Percentiles rank a stretch among this genome's conserved stretches.
These are phyloP conservation scores for Cyclostephanos tholiformis DNA, from an alignment of 108 stramenopile genomes.

Conservation along the genomic window DNA sequence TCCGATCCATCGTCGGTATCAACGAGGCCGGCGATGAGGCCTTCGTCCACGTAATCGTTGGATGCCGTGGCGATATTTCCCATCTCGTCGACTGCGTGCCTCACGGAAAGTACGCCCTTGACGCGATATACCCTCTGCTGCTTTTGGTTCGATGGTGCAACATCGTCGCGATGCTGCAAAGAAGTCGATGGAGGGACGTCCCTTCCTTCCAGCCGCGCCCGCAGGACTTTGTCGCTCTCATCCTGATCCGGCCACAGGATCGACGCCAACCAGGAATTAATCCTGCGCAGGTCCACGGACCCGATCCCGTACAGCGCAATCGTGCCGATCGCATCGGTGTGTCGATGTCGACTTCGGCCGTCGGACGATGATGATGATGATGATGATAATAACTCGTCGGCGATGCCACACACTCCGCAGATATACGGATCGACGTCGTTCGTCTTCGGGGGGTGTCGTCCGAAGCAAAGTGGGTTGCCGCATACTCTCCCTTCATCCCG, in stretches of 20 bases:
- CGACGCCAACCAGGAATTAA: conserved; percentile 82
- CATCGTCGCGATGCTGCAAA: background rate
- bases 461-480: conserved; percentile 11
- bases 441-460: conserved; percentile 10
- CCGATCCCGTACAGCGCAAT: conserved; percentile 58
- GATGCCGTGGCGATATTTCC: conserved; percentile 28
- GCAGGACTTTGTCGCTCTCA: conserved; percentile 64
- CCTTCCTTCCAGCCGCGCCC: conserved; percentile 49
- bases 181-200: background rate
- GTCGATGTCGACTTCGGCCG: conserved; percentile 38
- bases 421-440: background rate
- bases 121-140: conserved; percentile 64
- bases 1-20: conserved; percentile 47
- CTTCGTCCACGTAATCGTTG: conserved; percentile 30
- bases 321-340: conserved; percentile 70
- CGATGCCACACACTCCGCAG: conserved; percentile 32
- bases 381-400: background rate
- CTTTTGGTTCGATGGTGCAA: background rate
- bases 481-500: background rate
- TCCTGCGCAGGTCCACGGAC: conserved; percentile 51
- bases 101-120: conserved; percentile 77
- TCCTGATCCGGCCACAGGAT: conserved; percentile 89
- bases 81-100: conserved; percentile 26
- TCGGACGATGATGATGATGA: background rate
- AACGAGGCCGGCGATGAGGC: conserved; percentile 7